Conservation (phyloP, 2,329 filamentous ascomycete species). For the Helotiales sp. region DNA sequence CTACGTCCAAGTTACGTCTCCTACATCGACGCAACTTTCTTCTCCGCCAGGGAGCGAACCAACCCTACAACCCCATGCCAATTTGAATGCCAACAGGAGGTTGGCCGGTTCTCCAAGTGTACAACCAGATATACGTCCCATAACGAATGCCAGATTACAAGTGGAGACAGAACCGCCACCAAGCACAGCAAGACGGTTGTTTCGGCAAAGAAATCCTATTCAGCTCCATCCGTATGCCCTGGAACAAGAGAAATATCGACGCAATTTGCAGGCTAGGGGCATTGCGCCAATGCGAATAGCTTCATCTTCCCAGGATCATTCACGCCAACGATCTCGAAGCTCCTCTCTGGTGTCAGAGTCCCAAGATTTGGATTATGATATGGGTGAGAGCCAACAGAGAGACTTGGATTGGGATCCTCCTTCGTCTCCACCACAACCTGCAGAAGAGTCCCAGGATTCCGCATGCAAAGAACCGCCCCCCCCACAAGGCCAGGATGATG, state of each 20-base stretch:
- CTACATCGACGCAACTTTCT: slow-evolving; percentile 40
- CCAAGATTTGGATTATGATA: slow-evolving; percentile 26
- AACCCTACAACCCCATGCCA: slow-evolving; percentile 14
- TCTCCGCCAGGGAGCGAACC: slow-evolving; percentile 31
- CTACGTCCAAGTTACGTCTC: slow-evolving; percentile 46
- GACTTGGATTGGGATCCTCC: slow-evolving; percentile 33
- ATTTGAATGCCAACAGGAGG: background rate
- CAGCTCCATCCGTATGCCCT: slow-evolving; percentile 43
- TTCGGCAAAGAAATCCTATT: slow-evolving; percentile 42
- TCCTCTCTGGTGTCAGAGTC: slow-evolving; percentile 31
- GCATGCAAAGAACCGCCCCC: too few relatives aligned
- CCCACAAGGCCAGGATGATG: slow-evolving; percentile 13
- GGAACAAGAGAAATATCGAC: slow-evolving; percentile 42
- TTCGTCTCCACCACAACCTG: slow-evolving; percentile 21
- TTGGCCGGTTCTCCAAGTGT: background rate
- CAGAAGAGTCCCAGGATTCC: background rate
- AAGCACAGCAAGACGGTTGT: slow-evolving; percentile 25
- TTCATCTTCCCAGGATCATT: slow-evolving; percentile 32
- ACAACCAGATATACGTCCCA: background rate
- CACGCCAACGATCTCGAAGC: slow-evolving; percentile 17
- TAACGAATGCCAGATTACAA: background rate
- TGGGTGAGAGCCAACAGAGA: slow-evolving; percentile 35
- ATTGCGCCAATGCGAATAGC: slow-evolving; percentile 39
- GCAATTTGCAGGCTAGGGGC: slow-evolving; percentile 38
- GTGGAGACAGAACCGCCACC: background rate